These are phyloP conservation scores for Cladosporium sphaerospermum DNA, from an alignment of 2,329 filamentous ascomycete genomes.

Conservation along the genomic window DNA sequence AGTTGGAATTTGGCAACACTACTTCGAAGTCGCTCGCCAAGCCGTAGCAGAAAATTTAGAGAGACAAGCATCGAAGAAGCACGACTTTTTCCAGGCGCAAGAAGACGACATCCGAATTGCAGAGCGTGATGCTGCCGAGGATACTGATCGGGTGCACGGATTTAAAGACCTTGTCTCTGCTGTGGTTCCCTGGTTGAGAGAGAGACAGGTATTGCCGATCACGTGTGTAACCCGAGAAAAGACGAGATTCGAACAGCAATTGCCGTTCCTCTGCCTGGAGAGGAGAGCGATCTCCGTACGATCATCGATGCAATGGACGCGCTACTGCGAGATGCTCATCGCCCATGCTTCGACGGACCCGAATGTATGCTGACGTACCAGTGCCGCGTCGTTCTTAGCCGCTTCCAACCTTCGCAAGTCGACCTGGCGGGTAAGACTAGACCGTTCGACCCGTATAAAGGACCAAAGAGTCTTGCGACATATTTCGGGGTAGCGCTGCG, in stretches of 20 bases:
- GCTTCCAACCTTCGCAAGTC: constrained; percentile 4
- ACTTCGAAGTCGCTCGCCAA: constrained; percentile 1
- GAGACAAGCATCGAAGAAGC: not conserved
- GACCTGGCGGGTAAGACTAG: constrained; percentile 9
- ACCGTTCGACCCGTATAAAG: constrained; percentile 8
- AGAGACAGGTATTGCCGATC: constrained; percentile 10
- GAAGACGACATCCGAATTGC: not conserved
- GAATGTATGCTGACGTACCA: constrained; percentile 13
- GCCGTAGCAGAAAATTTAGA: not conserved
- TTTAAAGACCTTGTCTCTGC: constrained; percentile 7
- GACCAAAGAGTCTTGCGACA: not conserved
- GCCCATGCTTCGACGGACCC: constrained; percentile 11
- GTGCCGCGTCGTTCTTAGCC: constrained; percentile 11
- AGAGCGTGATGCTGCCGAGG: constrained; percentile 4
- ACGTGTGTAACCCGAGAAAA: constrained; percentile 5
- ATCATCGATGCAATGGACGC: constrained; percentile 4
- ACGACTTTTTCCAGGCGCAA: constrained; percentile 3
- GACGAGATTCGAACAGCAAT: too few relatives aligned
- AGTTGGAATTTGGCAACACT: not conserved
- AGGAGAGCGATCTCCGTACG: not conserved
- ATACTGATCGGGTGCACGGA: constrained; percentile 3
- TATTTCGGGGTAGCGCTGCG: not conserved
- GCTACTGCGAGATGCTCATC: constrained; percentile 6
- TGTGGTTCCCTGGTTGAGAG: constrained; percentile 10
- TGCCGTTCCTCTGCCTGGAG: not conserved